phyloP scores from a whole-genome alignment of 2,329 filamentous ascomycete genomes.

The Ophiocordyceps australis region DNA sequence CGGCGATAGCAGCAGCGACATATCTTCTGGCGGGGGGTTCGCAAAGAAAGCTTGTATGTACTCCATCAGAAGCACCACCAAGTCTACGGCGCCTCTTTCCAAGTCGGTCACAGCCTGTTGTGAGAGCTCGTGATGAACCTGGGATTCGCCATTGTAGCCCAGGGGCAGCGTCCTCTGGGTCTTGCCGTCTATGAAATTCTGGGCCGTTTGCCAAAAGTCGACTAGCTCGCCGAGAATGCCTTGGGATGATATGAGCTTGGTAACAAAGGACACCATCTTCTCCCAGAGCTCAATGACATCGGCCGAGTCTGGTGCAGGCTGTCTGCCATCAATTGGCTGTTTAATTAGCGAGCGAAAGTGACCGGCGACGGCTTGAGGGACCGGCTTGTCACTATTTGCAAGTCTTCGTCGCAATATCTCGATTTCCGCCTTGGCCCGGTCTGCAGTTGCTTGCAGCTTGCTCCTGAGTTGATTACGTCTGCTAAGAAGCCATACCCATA shows the following conservation, averaged over 20 bases:
- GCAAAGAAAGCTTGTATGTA: constrained; percentile 68
- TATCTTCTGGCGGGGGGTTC: constrained; percentile 76
- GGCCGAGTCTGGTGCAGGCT: constrained; percentile 52
- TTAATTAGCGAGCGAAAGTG: constrained; percentile 60
- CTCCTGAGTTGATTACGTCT: constrained; percentile 78
- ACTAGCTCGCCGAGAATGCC: constrained; percentile 79
- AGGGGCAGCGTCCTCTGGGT: constrained; percentile 64
- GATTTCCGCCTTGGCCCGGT: constrained; percentile 80
- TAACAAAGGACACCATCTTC: constrained; percentile 60
- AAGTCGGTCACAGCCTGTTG: constrained; percentile 52
- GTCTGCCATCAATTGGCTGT: constrained; percentile 42
- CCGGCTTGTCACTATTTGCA: constrained; percentile 55
- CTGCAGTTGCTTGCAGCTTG: constrained; percentile 63
- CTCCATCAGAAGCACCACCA: constrained; percentile 71
- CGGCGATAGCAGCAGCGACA: constrained; percentile 75
- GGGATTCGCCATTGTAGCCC: constrained; percentile 68
- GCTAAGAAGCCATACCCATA: constrained; percentile 88
- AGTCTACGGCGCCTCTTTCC: constrained; percentile 59
- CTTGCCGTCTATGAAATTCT: constrained; percentile 76
- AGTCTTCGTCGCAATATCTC: constrained; percentile 75
- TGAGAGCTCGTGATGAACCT: constrained; percentile 64
- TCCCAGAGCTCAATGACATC: constrained; percentile 89
- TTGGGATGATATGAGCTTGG: constrained; percentile 53
- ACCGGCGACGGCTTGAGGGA: constrained; percentile 47
- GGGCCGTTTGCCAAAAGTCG: constrained; percentile 85